Evolutionary conservation across 805 yeast species (phyloP), one percentile per base, ranked within the genome.

Genomic region (Alloascoidea hylecoeti): DNA sequence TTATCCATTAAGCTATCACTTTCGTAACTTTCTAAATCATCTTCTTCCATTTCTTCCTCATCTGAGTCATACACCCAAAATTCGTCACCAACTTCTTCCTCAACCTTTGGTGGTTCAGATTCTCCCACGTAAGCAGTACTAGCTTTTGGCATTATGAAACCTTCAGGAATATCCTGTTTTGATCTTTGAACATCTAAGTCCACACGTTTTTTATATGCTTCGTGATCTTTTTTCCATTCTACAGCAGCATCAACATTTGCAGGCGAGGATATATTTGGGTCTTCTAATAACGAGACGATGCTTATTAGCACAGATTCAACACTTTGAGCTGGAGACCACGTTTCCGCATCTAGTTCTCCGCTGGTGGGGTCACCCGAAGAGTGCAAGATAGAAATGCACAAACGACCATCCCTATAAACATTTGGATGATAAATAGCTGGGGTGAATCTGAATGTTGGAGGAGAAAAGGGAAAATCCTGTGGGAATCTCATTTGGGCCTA

Each of bases 201-300:
- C 3, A 86, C 94, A 52, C 74, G 72, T 50, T 70, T 75, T 55
- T 73, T 72, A 61, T 85, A 89, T 35, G 72, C 76, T 17, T 77
- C 85, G 18, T 78, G 78, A 56, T 80, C 73, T 50, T 82, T 84
- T 50, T 95, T 70, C 72, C 84, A 86, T 49, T 81, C 83, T 34
- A 86, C 85, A 15, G 95, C 82, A 15, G 97, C 97, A 57, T 89
- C 97, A 37, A 89, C 88, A 57, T 89, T 89, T 4, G 97, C 97
- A 4, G 97, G 96, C 1, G 95, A 83, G 43, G 75, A 72, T 42
- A 83, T 79, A 60, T 89, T 89, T 39, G 97, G 97, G 56, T 89
- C 96, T 52, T 86, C 95, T 49, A 89, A 68, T 38, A 89, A 68
- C 5, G 96, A 85, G 15, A 89, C 81, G 45, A 89, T 88, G 27